A percentile compares a stretch with the other conserved stretches of the same genome.
phyloP scores from a whole-genome alignment of 108 stramenopile genomes.

The Licmophora abbreviata region DNA sequence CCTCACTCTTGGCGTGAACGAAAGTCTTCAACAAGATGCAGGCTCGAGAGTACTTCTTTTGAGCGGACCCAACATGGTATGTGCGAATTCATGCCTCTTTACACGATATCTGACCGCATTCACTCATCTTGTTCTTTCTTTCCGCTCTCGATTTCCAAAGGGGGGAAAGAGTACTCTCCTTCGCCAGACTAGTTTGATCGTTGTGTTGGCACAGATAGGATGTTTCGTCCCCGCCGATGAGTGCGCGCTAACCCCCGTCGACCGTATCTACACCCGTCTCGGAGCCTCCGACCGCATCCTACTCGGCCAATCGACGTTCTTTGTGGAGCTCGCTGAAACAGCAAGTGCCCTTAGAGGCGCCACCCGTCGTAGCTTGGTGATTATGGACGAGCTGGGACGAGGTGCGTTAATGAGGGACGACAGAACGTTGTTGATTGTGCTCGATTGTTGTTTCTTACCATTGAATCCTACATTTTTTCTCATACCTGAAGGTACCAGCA shows the following conservation, averaged over 20 bases:
- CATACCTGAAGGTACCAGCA: too few relatives aligned
- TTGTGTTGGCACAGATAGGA: slow-evolving; percentile 96
- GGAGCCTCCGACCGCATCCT: slow-evolving; percentile 99
- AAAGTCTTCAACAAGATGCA: too few relatives aligned
- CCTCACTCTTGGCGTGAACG: too few relatives aligned
- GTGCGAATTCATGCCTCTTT: slow-evolving; percentile 6
- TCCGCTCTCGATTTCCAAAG: slow-evolving; percentile 4
- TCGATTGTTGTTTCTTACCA: slow-evolving; percentile 65
- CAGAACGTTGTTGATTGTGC: not conserved
- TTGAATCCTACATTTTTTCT: slow-evolving; percentile 95
- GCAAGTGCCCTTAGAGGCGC: slow-evolving; percentile 94
- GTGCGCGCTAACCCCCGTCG: slow-evolving; percentile 87
- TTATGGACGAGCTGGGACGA: slow-evolving; percentile 93
- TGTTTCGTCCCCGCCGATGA: slow-evolving; percentile 96
- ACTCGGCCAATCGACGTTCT: slow-evolving; percentile 97
- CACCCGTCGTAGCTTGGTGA: slow-evolving; percentile 88
- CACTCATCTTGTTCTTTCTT: not conserved
- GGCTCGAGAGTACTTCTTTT: slow-evolving; percentile 76
- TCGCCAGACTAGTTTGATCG: slow-evolving; percentile 93
- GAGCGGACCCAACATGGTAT: slow-evolving; percentile 98
- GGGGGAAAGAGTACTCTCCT: slow-evolving; percentile 95
- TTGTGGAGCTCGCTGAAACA: slow-evolving; percentile 95
- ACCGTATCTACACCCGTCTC: slow-evolving; percentile 97
- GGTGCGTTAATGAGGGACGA: too few relatives aligned
- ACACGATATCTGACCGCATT: not conserved